Conservation (phyloP, 2,329 filamentous ascomycete species). For the Phyllachora maydis region DNA sequence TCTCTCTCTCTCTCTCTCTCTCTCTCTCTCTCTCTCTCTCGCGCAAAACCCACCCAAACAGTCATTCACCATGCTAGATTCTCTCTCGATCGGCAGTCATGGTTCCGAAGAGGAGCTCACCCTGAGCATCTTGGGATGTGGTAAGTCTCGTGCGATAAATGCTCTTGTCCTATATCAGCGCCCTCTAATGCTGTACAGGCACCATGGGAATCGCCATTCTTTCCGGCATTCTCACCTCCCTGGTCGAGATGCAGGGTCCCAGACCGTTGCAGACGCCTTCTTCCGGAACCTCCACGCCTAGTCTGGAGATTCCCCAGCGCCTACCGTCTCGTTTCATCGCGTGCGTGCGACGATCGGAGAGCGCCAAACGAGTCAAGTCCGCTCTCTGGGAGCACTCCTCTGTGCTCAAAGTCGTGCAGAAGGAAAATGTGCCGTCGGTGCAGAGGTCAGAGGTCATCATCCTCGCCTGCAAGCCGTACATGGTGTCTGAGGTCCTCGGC, state of each 20-base stretch:
- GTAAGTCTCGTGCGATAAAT: slow-evolving; percentile 36
- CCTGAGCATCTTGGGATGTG: slow-evolving; percentile 64
- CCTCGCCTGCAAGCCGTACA: slow-evolving; percentile 63
- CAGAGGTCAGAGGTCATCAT: slow-evolving; percentile 52
- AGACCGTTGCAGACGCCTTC: slow-evolving; percentile 21
- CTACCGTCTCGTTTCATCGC: slow-evolving; percentile 63
- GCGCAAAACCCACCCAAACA: too few relatives aligned
- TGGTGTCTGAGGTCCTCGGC: slow-evolving; percentile 46
- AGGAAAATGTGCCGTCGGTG: slow-evolving; percentile 50
- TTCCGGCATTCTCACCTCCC: slow-evolving; percentile 54
- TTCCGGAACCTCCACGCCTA: slow-evolving; percentile 21
- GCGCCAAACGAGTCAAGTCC: slow-evolving; percentile 45
- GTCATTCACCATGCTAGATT: too few relatives aligned
- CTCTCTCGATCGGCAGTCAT: too few relatives aligned
- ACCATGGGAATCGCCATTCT: slow-evolving; percentile 77
- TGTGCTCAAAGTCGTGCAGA: slow-evolving; percentile 44
- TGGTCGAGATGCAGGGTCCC: slow-evolving; percentile 29
- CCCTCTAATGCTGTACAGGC: slow-evolving; percentile 22
- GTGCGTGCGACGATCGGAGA: slow-evolving; percentile 52
- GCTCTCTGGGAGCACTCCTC: slow-evolving; percentile 42
- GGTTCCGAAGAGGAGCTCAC: slow-evolving; percentile 29
- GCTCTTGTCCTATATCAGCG: neutral
- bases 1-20: too few relatives aligned
- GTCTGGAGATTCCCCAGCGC: slow-evolving; percentile 27
- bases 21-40: too few relatives aligned